A percentile compares a stretch with the other conserved stretches of the same genome.
These are phyloP conservation scores for Collybia mongolica DNA, from an alignment of 768 basidiomycete species.

Conservation along the genomic window DNA sequence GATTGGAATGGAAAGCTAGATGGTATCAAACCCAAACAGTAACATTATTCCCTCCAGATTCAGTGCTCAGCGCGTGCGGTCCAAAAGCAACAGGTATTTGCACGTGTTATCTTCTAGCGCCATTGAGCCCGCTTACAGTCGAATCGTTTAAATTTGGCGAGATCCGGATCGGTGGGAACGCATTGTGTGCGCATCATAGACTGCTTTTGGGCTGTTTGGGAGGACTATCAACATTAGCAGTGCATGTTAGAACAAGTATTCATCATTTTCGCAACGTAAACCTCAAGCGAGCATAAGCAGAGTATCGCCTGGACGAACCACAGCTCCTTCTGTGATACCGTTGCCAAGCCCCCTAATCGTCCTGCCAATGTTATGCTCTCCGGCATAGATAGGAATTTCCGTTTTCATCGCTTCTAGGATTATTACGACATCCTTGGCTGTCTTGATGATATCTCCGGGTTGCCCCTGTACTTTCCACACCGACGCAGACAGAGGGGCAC, in stretches of 20 bases:
- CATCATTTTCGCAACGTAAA: not conserved
- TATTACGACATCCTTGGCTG: constrained; percentile 41
- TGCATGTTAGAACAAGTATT: too few relatives aligned
- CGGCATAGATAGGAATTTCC: constrained; percentile 48
- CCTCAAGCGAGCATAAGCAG: constrained; percentile 32
- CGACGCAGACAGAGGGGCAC: constrained; percentile 40
- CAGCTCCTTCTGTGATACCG: constrained; percentile 40
- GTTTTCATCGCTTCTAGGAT: constrained; percentile 70
- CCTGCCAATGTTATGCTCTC: constrained; percentile 43
- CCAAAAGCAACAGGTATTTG: too few relatives aligned
- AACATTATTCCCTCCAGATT: too few relatives aligned
- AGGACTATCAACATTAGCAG: too few relatives aligned
- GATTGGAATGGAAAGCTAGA: too few relatives aligned
- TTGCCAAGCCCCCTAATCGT: constrained; percentile 35
- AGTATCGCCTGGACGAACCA: constrained; percentile 45
- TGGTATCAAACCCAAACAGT: too few relatives aligned
- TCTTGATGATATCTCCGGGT: constrained; percentile 38
- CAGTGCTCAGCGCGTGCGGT: too few relatives aligned
- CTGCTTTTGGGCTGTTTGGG: not conserved
- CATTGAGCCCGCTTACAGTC: not conserved
- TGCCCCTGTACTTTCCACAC: constrained; percentile 51
- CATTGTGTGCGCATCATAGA: not conserved
- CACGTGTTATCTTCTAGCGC: too few relatives aligned
- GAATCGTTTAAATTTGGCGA: not conserved
- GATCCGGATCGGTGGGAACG: not conserved